phyloP scores from a whole-genome alignment of 2,329 filamentous ascomycete genomes.

The Leptographium flavum region DNA sequence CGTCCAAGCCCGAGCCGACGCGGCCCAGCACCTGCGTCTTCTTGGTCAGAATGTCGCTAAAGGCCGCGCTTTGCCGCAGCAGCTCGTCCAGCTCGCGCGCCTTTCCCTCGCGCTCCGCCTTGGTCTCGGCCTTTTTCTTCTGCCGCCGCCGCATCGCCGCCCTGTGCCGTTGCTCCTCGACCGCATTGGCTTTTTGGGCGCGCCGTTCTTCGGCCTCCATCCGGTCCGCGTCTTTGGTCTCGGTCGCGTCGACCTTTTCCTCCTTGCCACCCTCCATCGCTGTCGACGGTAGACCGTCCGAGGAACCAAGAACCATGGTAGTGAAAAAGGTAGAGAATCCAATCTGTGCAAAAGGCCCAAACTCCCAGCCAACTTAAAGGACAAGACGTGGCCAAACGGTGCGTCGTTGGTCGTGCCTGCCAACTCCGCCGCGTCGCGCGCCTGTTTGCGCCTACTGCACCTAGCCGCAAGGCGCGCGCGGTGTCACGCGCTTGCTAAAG shows the following conservation, averaged over 20 bases:
- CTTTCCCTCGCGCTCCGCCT: constrained; percentile 41
- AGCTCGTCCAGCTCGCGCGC: constrained; percentile 45
- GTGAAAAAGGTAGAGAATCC: too few species aligned
- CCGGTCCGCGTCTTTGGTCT: constrained; percentile 2
- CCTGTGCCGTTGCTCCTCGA: constrained; percentile 27
- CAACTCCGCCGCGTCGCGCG: constrained; percentile 1
- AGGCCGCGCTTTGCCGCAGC: constrained; percentile 43
- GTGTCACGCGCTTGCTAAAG: not conserved
- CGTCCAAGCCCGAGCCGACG: constrained; percentile 45
- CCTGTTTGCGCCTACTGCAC: not conserved
- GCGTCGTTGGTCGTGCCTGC: too few species aligned
- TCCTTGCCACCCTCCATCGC: constrained; percentile 1
- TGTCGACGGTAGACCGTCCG: constrained; percentile 8
- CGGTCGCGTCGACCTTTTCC: not conserved
- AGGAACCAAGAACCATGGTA: too few species aligned
- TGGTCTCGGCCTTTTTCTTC: constrained; percentile 33
- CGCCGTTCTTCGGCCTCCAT: constrained; percentile 29
- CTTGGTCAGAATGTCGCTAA: constrained; percentile 47
- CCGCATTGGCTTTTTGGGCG: constrained; percentile 29
- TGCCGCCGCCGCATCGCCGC: constrained; percentile 25
- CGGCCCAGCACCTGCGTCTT: constrained; percentile 49
- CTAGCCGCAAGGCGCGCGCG: too few species aligned
- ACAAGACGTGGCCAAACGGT: too few species aligned
- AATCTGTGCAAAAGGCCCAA: too few species aligned
- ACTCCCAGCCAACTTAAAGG: too few species aligned